Base-by-base conservation (phyloP, 129 eudicot species). In the Flaveria bidentis region DNA sequence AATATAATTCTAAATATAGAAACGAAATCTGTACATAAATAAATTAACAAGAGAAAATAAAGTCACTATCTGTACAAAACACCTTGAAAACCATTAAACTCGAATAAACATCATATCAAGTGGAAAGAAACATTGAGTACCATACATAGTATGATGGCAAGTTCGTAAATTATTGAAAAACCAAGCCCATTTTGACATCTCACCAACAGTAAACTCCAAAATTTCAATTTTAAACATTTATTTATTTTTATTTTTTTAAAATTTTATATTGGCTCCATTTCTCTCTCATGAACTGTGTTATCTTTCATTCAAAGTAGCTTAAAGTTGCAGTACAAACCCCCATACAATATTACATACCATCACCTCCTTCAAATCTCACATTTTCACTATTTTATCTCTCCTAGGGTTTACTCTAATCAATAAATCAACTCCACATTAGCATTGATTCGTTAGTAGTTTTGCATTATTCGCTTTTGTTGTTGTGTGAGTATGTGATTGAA, bases 321-420 rank as follows among this genome's bases (percentile, higher is more conserved):
- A 74, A 81, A 86, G 80, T 86, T 71, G 82, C 87, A 85, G 85
- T 76, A 49, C 81, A 77, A 79, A 16, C 64, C 22, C 64, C 81
- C 74, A 80, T 49, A 73, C 71, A 79, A 52, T 74, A 30, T 65
- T 76, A 0, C 26, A 23, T 23, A 30, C 42, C 73, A 39, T n/a
- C 12, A 26, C 66, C 71, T 46, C 66, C 77, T 71, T 69, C 72
- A 69, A 72, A 52, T 72, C 83, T 66, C 66, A 50, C 78, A 61
- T 45, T 83, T 62, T 75, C 20, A 4, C 63, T 18, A 3, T 71
- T 67, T 51, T 82, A 82, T 82, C 86, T 81, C 85, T 74, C 85
- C 80, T 83, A 83, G 85, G 85, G 87, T 82, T 78, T 78, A 15
- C 71, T 69, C 25, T 67, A 76, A 23, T 42, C 14, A 23, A 23